A percentile compares a stretch with the other conserved stretches of the same genome.
Conservation (phyloP, 1,139 yeast genomes). For the Pichia sp. region DNA sequence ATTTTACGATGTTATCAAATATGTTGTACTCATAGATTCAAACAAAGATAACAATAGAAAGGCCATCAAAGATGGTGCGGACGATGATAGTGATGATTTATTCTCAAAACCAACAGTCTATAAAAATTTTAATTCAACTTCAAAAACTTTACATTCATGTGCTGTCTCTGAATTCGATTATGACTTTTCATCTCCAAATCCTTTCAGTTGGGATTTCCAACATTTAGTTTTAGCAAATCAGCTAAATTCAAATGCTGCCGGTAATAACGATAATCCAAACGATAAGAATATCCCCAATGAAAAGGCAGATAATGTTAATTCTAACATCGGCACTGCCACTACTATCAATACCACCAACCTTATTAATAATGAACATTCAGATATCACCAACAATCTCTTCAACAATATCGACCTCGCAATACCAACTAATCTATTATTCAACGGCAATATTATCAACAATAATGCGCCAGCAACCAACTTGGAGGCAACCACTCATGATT, state of each 20-base stretch:
- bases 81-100: background rate
- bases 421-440: background rate
- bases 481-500: too few species aligned
- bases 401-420: background rate
- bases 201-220: constrained; percentile 31
- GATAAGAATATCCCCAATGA: background rate
- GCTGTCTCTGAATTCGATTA: constrained; percentile 34
- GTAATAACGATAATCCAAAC: background rate
- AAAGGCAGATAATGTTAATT: background rate
- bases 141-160: constrained; percentile 22
- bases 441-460: background rate
- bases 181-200: constrained; percentile 27
- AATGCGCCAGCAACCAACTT: too few species aligned
- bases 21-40: background rate
- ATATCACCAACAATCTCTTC: background rate
- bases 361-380: background rate
- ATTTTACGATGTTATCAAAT: constrained; percentile 1
- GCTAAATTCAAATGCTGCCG: background rate
- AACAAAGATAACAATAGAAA: background rate
- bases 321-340: background rate
- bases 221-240: constrained; percentile 18
- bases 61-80: background rate
- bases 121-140: constrained; percentile 3
- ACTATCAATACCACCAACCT: background rate
- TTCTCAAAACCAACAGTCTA: constrained; percentile 3